phyloP scores from a whole-genome alignment of 1,139 yeast genomes.

The Saccharomyces hybrid region DNA sequence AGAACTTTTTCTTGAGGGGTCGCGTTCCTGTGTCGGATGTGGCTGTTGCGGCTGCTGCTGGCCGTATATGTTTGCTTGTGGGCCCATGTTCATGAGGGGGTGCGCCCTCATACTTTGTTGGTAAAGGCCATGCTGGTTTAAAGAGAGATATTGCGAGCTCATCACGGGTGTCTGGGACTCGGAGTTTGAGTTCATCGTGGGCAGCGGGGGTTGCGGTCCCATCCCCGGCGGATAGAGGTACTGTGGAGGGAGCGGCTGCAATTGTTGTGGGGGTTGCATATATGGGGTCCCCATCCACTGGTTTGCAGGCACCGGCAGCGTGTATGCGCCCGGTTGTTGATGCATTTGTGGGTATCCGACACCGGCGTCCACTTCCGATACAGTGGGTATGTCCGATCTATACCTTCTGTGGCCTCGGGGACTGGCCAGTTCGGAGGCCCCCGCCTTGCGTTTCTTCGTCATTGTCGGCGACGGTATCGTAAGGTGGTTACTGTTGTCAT shows the following conservation, averaged over 20 bases:
- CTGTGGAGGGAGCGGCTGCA: slow-evolving; percentile 2
- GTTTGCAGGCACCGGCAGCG: slow-evolving; percentile 6
- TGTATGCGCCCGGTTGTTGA: slow-evolving; percentile 1
- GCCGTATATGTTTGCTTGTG: not conserved
- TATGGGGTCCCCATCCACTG: slow-evolving; percentile 3
- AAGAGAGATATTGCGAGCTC: not conserved
- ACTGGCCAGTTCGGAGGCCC: slow-evolving; percentile 10
- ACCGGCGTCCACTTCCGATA: slow-evolving; percentile 4
- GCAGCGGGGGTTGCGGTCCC: not conserved
- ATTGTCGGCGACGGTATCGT: not conserved
- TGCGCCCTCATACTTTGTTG: not conserved
- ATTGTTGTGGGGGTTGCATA: slow-evolving; percentile 9
- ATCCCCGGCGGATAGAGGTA: not conserved
- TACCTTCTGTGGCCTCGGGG: slow-evolving; percentile 13
- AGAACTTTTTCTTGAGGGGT: not conserved
- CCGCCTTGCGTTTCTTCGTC: not conserved
- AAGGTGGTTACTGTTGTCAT: not conserved
- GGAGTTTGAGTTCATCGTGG: not conserved
- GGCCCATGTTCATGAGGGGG: slow-evolving; percentile 1
- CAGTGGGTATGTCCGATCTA: slow-evolving; percentile 12
- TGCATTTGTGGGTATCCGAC: not conserved
- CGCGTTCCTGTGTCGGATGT: not conserved
- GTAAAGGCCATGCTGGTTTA: not conserved
- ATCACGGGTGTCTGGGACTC: not conserved
- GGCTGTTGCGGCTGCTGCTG: slow-evolving; percentile 1